Conservation (phyloP, 495 filamentous ascomycete genomes). For the Aspergillus nanangensis region DNA sequence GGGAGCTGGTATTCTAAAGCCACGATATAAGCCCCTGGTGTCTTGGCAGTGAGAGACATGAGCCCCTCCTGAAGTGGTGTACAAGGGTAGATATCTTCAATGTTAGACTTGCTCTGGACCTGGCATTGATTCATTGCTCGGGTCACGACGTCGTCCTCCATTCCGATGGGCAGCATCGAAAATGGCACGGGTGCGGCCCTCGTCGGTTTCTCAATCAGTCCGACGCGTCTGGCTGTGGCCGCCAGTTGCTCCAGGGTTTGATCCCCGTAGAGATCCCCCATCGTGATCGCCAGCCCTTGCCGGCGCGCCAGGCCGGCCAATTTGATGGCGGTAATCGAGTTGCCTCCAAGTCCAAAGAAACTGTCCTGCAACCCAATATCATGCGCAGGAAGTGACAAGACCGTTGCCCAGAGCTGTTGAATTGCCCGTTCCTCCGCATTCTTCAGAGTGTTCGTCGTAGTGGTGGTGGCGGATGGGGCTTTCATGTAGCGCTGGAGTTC, state of each 20-base stretch:
- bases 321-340: not conserved
- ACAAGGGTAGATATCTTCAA: slow-evolving; percentile 55
- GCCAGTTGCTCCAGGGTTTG: not conserved
- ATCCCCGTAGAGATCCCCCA: not conserved
- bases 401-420: not conserved
- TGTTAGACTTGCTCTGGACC: not conserved
- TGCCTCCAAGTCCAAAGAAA: not conserved
- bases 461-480: too few species aligned
- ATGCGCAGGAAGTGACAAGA: not conserved
- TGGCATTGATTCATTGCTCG: not conserved
- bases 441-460: too few species aligned
- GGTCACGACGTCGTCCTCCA: not conserved
- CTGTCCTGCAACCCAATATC: not conserved
- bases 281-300: not conserved
- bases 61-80: slow-evolving; percentile 56
- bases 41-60: slow-evolving; percentile 42
- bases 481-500: too few species aligned
- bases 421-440: not conserved
- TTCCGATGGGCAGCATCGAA: not conserved
- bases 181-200: too few species aligned
- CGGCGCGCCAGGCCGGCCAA: not conserved
- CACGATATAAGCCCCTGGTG: slow-evolving; percentile 43
- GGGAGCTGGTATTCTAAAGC: slow-evolving; percentile 11
- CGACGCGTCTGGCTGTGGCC: not conserved
- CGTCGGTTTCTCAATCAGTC: not conserved